phyloP scores from a whole-genome alignment of 176 grass and related monocot species.

The Avena atlantica region DNA sequence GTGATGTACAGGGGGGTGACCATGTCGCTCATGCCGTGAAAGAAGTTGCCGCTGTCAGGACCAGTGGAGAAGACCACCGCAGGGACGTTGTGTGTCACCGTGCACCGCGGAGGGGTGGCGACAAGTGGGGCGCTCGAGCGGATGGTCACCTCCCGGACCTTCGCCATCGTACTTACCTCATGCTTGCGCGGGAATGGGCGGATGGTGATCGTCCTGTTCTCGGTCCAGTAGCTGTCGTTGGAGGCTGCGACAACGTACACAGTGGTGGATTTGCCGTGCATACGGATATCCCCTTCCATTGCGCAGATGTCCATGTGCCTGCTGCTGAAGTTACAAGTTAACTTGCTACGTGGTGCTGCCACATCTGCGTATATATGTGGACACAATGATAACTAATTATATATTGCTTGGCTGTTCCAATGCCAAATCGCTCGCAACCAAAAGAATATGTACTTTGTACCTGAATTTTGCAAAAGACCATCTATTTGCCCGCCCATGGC shows the following conservation, averaged over 20 bases:
- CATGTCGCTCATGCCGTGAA: constrained; percentile 67
- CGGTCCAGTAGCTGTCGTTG: background rate
- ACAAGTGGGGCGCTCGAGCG: background rate
- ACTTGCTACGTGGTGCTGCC: background rate
- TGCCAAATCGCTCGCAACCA: no score
- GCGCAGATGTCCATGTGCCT: constrained; percentile 44
- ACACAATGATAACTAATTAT: no score
- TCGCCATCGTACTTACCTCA: constrained; percentile 40
- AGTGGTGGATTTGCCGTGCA: constrained; percentile 46
- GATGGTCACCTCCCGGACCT: constrained; percentile 46
- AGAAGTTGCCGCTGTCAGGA: background rate
- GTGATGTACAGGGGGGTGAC: constrained; percentile 66
- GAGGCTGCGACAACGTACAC: constrained; percentile 41
- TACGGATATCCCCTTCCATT: constrained; percentile 61
- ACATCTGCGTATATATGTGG: no score
- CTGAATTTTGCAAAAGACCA: no score
- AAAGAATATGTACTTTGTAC: no score
- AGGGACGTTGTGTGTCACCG: no score
- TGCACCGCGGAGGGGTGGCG: no score
- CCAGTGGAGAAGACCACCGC: no score
- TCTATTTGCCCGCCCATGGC: no score
- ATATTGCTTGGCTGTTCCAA: no score
- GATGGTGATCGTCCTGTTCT: constrained; percentile 25
- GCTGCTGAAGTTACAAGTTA: constrained; percentile 53
- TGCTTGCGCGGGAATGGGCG: constrained; percentile 61